Percentiles rank a stretch among this genome's conserved stretches.
Evolutionary conservation across 345 rosid genomes (phyloP).

Genomic region (Rhodomyrtus tomentosa): DNA sequence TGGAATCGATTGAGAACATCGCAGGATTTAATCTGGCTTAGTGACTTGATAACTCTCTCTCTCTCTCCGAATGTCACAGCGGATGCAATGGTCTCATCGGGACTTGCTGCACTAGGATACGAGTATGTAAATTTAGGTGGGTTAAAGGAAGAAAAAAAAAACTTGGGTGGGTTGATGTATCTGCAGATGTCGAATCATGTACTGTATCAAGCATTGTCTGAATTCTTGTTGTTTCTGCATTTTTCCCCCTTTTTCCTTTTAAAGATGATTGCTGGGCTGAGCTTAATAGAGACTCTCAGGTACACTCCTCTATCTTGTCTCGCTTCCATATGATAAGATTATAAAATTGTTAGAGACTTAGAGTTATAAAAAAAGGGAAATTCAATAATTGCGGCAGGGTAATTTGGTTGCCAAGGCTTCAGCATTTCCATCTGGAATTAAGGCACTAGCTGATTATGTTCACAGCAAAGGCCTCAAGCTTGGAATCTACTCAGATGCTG

Average conservation of each 20-base stretch:
- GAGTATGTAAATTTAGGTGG: conserved; percentile 34
- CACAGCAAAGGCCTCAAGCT: conserved; percentile 39
- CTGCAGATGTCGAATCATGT: background rate
- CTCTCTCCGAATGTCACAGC: conserved; percentile 5
- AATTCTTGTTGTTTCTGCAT: background rate
- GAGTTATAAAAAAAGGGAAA: background rate
- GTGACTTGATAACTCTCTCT: background rate
- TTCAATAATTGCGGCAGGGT: conserved; percentile 13
- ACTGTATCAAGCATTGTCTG: background rate
- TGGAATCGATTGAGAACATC: background rate
- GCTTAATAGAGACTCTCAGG: conserved; percentile 27
- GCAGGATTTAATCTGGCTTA: background rate
- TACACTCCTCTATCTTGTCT: background rate
- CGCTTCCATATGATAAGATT: background rate
- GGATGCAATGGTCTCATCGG: conserved; percentile 45
- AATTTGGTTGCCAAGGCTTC: conserved; percentile 28
- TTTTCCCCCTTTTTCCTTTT: background rate
- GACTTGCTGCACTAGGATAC: conserved; percentile 31
- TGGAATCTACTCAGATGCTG: conserved; percentile 44
- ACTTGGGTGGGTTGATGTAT: conserved; percentile 17
- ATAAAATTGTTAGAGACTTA: too few species aligned
- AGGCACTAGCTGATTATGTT: conserved; percentile 34
- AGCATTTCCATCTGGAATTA: conserved; percentile 39
- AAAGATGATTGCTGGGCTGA: conserved; percentile 51
- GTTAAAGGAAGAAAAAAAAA: too few species aligned